Evolutionary conservation across 768 basidiomycete species (phyloP).

Genomic region (Chlorophyllum brunneum): DNA sequence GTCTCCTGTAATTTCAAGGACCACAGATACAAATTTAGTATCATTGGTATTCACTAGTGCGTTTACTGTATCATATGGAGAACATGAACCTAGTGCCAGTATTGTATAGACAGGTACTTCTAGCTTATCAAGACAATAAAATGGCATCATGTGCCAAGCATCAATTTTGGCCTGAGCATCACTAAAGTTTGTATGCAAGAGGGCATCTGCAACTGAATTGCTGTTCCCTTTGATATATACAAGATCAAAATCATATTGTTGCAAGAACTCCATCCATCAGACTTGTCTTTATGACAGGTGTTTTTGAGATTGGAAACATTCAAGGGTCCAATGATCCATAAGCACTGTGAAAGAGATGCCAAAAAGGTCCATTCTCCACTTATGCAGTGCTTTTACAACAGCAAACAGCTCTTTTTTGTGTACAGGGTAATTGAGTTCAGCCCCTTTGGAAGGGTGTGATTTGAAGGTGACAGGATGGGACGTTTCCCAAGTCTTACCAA

Average conservation of each 20-base stretch:
- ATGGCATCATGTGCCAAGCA: background rate
- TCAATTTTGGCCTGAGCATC: background rate
- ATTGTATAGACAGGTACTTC: background rate
- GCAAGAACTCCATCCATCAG: constrained; percentile 28
- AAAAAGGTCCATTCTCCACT: constrained; percentile 21
- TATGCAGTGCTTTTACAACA: constrained; percentile 24
- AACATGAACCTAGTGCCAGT: too few relatives aligned
- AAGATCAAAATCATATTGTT: constrained; percentile 30
- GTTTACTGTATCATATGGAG: too few relatives aligned
- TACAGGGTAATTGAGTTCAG: constrained; percentile 29
- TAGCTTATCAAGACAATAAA: background rate
- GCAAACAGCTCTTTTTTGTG: constrained; percentile 35
- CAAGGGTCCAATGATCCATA: constrained; percentile 33
- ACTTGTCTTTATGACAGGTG: constrained; percentile 27
- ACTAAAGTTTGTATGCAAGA: constrained; percentile 21
- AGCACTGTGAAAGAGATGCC: constrained; percentile 22
- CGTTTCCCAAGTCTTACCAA: constrained; percentile 25
- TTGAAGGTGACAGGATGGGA: constrained; percentile 29
- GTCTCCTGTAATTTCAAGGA: background rate
- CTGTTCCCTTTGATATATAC: constrained; percentile 29
- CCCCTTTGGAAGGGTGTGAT: constrained; percentile 21
- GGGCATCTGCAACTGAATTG: constrained; percentile 32
- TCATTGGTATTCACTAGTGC: too few relatives aligned
- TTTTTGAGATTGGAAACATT: constrained; percentile 25
- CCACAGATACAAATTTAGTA: background rate